Evolutionary conservation across 345 rosid species (phyloP), one percentile per base, ranked within the genome.

Genomic region (Lepidium aucheri): DNA sequence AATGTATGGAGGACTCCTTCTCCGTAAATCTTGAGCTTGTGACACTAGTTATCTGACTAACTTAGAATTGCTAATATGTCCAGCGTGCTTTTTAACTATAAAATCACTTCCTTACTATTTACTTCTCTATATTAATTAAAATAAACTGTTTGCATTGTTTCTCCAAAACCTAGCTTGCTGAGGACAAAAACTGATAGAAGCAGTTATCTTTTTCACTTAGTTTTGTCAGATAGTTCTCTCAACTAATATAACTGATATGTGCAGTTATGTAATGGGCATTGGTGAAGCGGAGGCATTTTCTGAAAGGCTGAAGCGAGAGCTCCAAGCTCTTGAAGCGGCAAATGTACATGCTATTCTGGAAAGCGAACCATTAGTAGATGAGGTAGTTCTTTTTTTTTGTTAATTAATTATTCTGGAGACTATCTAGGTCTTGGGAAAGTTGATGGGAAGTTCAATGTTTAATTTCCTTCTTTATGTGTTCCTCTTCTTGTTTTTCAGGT

Each of bases 271-370:
- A 53, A 90, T 94, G 96, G 97, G 97, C 43, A 85, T 90, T 74
- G 92, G 95, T 64, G 99, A 94, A 80, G 99, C 97, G 53, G 97
- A 88, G 82, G 99, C 91, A 54, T 94, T 90, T 79, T 94, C 99
- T 65, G 99, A 94, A 81, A 86, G 97, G 76, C 79, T 94, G 78
- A 94, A 85, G 86, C 83, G 99, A 61, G 97, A 94, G 80, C 94
- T 93, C 80, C 97, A 79, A 65, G 99, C 99, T 20, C 80, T 94
- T 65, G 99, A 94, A 84, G 99, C 99, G 12, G 99, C 99, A 67
- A 94, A 94, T 63, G 97, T 94, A 69, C 99, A 94, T 83, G 99
- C 97, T 74, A 88, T 88, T 75, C 76, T 94, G 85, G 99, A 94
- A 83, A 94, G 85, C 77, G 96, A 86, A 81, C 97, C 97, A 20